These are phyloP conservation scores for Debaryomycetaceae sp. DNA, from an alignment of 1,139 yeast species.

Conservation along the genomic window DNA sequence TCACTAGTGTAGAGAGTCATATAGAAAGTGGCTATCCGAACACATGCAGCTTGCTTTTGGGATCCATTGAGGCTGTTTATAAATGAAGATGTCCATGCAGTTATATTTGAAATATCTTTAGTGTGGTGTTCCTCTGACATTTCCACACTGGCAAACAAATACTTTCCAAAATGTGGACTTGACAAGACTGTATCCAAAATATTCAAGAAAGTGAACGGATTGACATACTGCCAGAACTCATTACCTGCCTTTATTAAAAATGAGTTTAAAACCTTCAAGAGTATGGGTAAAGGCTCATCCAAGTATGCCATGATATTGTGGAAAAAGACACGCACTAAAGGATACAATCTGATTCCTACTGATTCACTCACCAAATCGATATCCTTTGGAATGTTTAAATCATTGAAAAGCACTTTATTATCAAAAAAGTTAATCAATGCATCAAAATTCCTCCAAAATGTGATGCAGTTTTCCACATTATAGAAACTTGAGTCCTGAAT, in stretches of 20 bases:
- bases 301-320: conserved; percentile 50
- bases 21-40: conserved; percentile 33
- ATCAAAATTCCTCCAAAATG: conserved; percentile 52
- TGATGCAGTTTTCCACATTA: conserved; percentile 37
- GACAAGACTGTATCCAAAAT: conserved; percentile 51
- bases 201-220: conserved; percentile 50
- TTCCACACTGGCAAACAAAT: not conserved
- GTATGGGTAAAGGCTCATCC: conserved; percentile 52
- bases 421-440: conserved; percentile 40
- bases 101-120: conserved; percentile 23
- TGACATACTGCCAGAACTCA: conserved; percentile 49
- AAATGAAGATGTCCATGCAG: conserved; percentile 41
- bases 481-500: conserved; percentile 53
- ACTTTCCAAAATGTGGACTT: conserved; percentile 33
- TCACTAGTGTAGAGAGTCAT: conserved; percentile 14
- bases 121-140: conserved; percentile 4
- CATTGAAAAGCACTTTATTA: conserved; percentile 33
- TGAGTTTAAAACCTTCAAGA: conserved; percentile 45
- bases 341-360: conserved; percentile 36
- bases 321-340: conserved; percentile 44
- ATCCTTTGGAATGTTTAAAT: conserved; percentile 43
- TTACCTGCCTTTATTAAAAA: conserved; percentile 36
- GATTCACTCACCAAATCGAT: conserved; percentile 38
- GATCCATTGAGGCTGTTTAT: conserved; percentile 32
- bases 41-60: conserved; percentile 39